phyloP scores from a whole-genome alignment of 805 yeast genomes.

The Hemisphaericaspora nanyangensis region DNA sequence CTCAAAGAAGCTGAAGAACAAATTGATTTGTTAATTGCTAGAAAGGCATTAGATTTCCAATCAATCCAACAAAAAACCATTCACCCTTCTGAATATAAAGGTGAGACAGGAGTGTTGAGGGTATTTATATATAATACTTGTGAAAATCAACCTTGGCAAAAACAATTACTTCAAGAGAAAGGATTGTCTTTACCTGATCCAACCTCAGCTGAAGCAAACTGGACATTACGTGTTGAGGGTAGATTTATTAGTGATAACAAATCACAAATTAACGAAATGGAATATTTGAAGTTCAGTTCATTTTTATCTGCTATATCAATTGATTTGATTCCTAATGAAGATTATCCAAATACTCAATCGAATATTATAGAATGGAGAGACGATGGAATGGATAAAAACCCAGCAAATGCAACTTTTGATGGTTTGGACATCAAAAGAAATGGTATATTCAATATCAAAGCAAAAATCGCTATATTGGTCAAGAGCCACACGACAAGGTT shows the following conservation, averaged over 20 bases:
- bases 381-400: conserved; percentile 28
- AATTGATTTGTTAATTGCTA: conserved; percentile 74
- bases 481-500: conserved; percentile 61
- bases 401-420: conserved; percentile 50
- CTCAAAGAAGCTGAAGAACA: conserved; percentile 78
- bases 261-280: conserved; percentile 10
- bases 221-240: conserved; percentile 92
- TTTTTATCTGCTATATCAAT: conserved; percentile 82
- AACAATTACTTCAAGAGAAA: conserved; percentile 22
- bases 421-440: conserved; percentile 83
- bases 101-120: conserved; percentile 62
- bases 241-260: conserved; percentile 51
- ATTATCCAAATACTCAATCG: conserved; percentile 30
- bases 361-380: conserved; percentile 89
- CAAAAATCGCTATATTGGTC: conserved; percentile 69
- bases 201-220: conserved; percentile 42
- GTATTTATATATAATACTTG: conserved; percentile 78
- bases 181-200: conserved; percentile 16
- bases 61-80: conserved; percentile 47
- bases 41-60: conserved; percentile 82
- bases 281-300: conserved; percentile 59
- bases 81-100: conserved; percentile 31
- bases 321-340: conserved; percentile 53
- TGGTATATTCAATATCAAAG: conserved; percentile 55
- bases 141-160: conserved; percentile 85